phyloP scores from a whole-genome alignment of 768 basidiomycete species.

The Amanita inopinata region DNA sequence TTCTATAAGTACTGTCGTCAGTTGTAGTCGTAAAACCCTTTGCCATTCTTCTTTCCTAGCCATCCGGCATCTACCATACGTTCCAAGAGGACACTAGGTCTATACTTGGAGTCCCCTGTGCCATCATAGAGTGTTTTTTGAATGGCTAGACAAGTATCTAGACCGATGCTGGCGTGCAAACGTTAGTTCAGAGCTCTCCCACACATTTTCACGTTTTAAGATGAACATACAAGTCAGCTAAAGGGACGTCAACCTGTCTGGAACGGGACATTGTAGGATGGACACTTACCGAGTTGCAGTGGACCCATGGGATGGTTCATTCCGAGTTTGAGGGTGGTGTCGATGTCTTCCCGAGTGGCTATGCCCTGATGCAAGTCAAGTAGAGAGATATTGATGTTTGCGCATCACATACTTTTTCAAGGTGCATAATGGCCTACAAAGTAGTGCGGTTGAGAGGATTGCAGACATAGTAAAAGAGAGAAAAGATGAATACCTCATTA shows the following conservation, averaged over 20 bases:
- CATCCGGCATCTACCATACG: conserved; percentile 96
- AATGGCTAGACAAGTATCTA: conserved; percentile 93
- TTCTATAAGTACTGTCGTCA: too few relatives aligned
- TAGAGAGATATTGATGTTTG: too few relatives aligned
- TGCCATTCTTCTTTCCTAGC: conserved; percentile 88
- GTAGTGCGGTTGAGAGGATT: conserved; percentile 3
- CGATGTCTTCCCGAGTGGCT: conserved; percentile 92
- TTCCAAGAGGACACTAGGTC: conserved; percentile 81
- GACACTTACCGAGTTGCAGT: conserved; percentile 61
- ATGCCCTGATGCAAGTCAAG: too few relatives aligned
- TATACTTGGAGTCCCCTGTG: conserved; percentile 91
- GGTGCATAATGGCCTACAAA: conserved; percentile 78
- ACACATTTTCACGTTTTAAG: neutral
- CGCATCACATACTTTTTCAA: conserved; percentile 79
- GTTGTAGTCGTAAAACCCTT: conserved; percentile 88
- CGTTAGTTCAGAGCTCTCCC: conserved; percentile 6
- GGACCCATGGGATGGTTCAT: conserved; percentile 97
- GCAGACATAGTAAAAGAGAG: neutral
- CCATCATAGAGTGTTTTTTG: conserved; percentile 84
- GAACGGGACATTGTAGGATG: neutral
- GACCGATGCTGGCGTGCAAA: conserved; percentile 67
- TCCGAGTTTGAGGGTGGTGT: conserved; percentile 86
- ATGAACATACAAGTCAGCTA: conserved; percentile 47
- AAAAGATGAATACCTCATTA: conserved; percentile 55
- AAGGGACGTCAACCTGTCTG: conserved; percentile 1